Base-by-base conservation (phyloP, 352 stramenopile species). In the Globisporangium canariense region DNA sequence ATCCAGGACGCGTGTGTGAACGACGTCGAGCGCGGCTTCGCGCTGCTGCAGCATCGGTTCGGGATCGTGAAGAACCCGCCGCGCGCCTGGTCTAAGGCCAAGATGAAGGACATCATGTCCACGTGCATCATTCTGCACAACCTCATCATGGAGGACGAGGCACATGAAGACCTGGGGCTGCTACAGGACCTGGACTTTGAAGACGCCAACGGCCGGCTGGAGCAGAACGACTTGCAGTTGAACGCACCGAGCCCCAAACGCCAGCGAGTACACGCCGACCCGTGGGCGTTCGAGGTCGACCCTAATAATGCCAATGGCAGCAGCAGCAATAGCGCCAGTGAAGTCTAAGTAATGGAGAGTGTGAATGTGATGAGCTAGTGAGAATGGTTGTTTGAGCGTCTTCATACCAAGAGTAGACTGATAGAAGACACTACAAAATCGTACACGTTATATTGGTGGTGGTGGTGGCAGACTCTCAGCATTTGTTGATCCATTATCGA, bases 401-500 rank as follows among this genome's bases (percentile, higher is more conserved):
- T 41, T 41, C 36, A 4, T 11, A 41, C 36, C 36, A 41, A 9
- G 36, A 16, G 36, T 11, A 49, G 1, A 10, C 8, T 49, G 43
- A 20, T n/a, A 5, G 11, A 43, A n/a, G 40, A n/a, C 40, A 46
- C n/a, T 41, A 41, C 40, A 46, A 46, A 46, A 46, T 18, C 40
- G 13, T 49, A 49, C 43, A 49, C 43, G 43, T 49, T 49, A 22
- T 49, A 49, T 49, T 49, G 40, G 13, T 49, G 43, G 43, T 49
- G 40, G 40, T n/a, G 9, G 20, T 41, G 13, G 32, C 53, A 28
- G 30, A 30, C n/a, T 40, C 22, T 6, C 34, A 59, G 53, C 30
- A 47, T 50, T 16, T n/a, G n/a, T 28, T 50, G 22, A 16, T n/a
- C 28, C 32, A 25, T 50, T 30, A 34, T 28, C 41, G 59, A 74